Evolutionary conservation across 1,284 basidiomycete species (phyloP), one percentile per base, ranked within the genome.

Genomic region (Exobasidium rhododendri): DNA sequence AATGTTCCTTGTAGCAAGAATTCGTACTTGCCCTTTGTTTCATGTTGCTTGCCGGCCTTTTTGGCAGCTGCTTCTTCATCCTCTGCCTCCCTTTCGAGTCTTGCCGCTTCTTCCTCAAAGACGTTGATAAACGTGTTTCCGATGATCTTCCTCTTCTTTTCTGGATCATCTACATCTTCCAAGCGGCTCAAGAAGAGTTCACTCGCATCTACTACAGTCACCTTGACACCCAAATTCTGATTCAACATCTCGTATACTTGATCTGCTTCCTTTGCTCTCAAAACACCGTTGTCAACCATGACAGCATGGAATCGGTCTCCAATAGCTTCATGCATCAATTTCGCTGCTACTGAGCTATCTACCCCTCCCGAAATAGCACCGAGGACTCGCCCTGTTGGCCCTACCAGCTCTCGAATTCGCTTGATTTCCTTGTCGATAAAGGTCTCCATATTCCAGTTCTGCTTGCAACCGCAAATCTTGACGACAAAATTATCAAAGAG

Each of bases 281-380:
- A 85, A 40, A 98, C 94, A 69, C 96, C 96, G 78, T 98, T 98
- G 83, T 98, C 96, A 57, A 98, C 96, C 93, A 98, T 96, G 82
- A 98, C 96, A 11, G 94, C 96, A 79, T 97, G 96, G 85, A 99
- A 99, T 31, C 77, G 74, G 80, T 97, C 92, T 40, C 96, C 96
- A 71, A 99, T 98, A 22, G 96, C 96, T 83, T 97, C 94, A 75
- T 98, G 93, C 96, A 99, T 99, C 63, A 98, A 85, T 82, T 97
- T 97, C 52, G 96, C 96, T 10, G 96, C 96, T 22, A 99, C 96
- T 0, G 92, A 92, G 70, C 92, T 96, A 81, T 98, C 96, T 54
- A 99, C 96, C 67, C 96, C 96, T 57, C 96, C 96, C 66, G 90
- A 92, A 55, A 98, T 94, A 43, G 96, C 96, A 65, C 96, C 96